Evolutionary conservation across 306 rosid species (phyloP).

Genomic region (Astragalus membranaceus): DNA sequence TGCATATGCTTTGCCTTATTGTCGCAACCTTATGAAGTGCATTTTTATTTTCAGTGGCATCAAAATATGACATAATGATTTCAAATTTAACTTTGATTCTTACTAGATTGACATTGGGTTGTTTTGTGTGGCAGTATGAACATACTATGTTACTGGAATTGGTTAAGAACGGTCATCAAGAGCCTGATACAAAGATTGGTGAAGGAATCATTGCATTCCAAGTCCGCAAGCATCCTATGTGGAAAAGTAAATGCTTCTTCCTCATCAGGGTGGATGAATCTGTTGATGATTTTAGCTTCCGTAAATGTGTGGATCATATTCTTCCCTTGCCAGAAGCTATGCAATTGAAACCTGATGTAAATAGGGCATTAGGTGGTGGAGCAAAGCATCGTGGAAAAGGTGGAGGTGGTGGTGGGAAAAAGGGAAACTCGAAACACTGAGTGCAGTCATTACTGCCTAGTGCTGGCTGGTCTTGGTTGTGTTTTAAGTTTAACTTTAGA

Average conservation of each 20-base stretch:
- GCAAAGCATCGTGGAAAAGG: constrained; percentile 45
- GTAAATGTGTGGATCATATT: constrained; percentile 78
- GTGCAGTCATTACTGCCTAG: neutral
- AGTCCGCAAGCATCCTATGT: constrained; percentile 62
- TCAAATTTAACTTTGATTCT: neutral
- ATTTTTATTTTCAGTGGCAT: neutral
- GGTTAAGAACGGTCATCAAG: constrained; percentile 66
- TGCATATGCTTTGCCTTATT: too few relatives aligned
- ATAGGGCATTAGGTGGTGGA: constrained; percentile 39
- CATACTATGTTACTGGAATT: constrained; percentile 55
- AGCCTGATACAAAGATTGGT: constrained; percentile 51
- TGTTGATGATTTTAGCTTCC: constrained; percentile 78
- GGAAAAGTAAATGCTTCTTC: constrained; percentile 78
- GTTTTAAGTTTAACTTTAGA: neutral
- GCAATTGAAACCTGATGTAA: constrained; percentile 44
- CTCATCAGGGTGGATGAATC: constrained; percentile 61
- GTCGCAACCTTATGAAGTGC: too few relatives aligned
- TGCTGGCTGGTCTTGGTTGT: neutral
- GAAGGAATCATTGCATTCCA: constrained; percentile 55
- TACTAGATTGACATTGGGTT: neutral
- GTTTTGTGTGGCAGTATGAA: constrained; percentile 61
- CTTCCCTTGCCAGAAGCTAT: constrained; percentile 75
- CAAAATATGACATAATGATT: neutral
- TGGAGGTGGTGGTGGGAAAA: constrained; percentile 43
- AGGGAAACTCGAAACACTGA: constrained; percentile 43